phyloP scores from a whole-genome alignment of 2,329 filamentous ascomycete species.

The Microcyclospora tardicrescens region DNA sequence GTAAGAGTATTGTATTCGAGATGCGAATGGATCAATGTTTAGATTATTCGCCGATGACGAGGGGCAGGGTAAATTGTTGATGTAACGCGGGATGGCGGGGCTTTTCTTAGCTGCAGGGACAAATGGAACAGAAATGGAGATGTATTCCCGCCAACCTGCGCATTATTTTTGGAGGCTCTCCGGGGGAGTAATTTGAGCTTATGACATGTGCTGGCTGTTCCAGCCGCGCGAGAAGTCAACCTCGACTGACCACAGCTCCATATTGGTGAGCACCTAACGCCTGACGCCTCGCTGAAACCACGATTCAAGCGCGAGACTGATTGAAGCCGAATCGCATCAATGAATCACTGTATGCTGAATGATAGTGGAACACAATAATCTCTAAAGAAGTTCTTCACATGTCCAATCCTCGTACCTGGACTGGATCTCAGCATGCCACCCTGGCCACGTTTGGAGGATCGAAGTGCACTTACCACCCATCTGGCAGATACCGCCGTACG shows the following conservation, averaged over 20 bases:
- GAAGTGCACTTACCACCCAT: slow-evolving; percentile 64
- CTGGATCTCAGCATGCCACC: not conserved
- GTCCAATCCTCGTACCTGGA: slow-evolving; percentile 95
- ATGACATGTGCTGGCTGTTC: not conserved
- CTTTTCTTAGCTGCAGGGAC: too few relatives aligned
- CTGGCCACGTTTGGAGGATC: not conserved
- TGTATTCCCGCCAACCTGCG: too few relatives aligned
- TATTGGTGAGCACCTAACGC: slow-evolving; percentile 1
- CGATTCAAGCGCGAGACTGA: not conserved
- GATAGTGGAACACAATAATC: too few relatives aligned
- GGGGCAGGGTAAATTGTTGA: not conserved
- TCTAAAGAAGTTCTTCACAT: slow-evolving; percentile 74
- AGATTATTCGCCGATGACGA: not conserved
- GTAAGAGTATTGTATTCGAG: too few relatives aligned
- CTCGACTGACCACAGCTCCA: not conserved
- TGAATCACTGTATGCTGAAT: not conserved
- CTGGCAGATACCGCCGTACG: slow-evolving; percentile 85
- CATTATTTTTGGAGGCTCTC: too few relatives aligned
- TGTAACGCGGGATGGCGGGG: too few relatives aligned
- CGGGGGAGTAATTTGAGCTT: too few relatives aligned
- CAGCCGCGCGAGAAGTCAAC: not conserved
- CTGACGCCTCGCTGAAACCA: slow-evolving; percentile 6
- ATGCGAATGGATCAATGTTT: too few relatives aligned
- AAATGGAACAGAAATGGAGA: too few relatives aligned
- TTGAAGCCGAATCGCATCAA: not conserved